Percentiles rank a stretch among this genome's conserved stretches.
These are phyloP conservation scores for Colletotrichum sp. DNA, from an alignment of 2,329 filamentous ascomycete species.

Conservation along the genomic window DNA sequence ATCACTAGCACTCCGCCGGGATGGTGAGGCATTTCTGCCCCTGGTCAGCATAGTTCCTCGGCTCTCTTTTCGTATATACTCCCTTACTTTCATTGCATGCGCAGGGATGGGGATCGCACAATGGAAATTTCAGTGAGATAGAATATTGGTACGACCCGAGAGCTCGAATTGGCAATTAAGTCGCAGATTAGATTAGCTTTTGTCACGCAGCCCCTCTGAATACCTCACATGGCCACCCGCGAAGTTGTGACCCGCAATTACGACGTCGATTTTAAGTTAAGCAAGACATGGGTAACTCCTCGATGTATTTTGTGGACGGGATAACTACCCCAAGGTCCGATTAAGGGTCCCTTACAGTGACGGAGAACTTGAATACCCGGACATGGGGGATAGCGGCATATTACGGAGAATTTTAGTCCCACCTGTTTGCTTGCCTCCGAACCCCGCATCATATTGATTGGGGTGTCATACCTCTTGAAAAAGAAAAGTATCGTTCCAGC, in stretches of 20 bases:
- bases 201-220: background rate
- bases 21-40: background rate
- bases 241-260: background rate
- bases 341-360: background rate
- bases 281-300: too few relatives aligned
- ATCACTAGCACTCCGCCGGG: background rate
- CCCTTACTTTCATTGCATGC: background rate
- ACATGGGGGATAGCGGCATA: background rate
- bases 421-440: slow-evolving; percentile 3
- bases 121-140: background rate
- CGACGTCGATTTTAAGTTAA: background rate
- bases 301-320: background rate
- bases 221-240: background rate
- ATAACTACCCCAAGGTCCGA: background rate
- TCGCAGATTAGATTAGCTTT: background rate
- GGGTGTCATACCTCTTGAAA: background rate
- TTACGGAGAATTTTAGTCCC: slow-evolving; percentile 11
- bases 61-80: background rate
- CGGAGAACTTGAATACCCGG: background rate
- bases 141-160: background rate
- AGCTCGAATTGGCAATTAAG: background rate
- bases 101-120: background rate
- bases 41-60: background rate
- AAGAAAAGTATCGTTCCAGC: background rate
- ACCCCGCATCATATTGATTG: background rate